phyloP scores from a whole-genome alignment of 345 rosid genomes.

The Schrenkiella parvula region DNA sequence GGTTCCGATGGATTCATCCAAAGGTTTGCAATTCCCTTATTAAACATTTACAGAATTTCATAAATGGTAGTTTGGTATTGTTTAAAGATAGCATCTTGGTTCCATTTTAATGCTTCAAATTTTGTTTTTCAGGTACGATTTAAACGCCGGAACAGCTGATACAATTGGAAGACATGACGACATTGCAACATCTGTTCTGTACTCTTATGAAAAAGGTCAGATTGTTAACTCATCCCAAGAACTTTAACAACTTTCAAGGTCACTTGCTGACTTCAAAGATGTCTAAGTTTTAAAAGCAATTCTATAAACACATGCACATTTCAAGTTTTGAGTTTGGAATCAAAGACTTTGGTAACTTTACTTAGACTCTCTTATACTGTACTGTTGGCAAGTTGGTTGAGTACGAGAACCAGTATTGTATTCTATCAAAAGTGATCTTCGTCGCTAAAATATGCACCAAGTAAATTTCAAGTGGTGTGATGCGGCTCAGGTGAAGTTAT shows the following conservation, averaged over 20 bases:
- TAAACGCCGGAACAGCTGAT: conserved; percentile 44
- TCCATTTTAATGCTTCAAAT: background rate
- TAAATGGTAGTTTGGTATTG: background rate
- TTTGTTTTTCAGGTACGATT: conserved; percentile 52
- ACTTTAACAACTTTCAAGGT: background rate
- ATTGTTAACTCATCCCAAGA: background rate
- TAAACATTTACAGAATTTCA: background rate
- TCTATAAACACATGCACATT: background rate
- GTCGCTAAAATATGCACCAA: background rate
- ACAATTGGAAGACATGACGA: conserved; percentile 66
- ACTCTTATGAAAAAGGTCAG: conserved; percentile 64
- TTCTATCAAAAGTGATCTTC: background rate
- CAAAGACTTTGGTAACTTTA: background rate
- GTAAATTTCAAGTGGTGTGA: background rate
- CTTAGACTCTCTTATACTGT: background rate
- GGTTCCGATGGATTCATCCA: conserved; percentile 70
- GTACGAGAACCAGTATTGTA: background rate
- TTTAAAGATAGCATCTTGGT: background rate
- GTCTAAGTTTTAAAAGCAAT: background rate
- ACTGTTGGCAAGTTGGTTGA: background rate
- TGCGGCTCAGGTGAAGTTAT: conserved; percentile 51
- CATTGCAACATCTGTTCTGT: conserved; percentile 58
- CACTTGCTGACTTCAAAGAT: background rate
- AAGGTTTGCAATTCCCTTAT: conserved; percentile 43
- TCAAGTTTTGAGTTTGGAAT: background rate